Conservation (phyloP, 108 stramenopile species). For the Halocafeteria seosinensis region DNA sequence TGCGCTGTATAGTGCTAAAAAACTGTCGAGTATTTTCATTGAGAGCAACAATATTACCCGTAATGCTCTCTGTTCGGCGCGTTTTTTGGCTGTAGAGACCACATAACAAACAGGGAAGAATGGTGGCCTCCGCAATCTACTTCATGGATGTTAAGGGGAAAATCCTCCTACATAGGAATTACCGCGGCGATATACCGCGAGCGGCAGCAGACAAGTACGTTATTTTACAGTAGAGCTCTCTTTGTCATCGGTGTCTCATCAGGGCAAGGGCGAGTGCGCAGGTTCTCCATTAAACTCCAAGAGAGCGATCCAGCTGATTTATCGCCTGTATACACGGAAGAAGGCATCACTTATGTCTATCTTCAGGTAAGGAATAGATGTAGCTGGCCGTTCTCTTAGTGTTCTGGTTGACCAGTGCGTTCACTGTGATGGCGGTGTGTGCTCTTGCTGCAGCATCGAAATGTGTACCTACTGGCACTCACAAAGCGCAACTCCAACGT, state of each 20-base stretch:
- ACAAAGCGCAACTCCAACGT: conserved; percentile 89
- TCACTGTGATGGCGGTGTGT: too few relatives aligned
- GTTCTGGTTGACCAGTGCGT: too few relatives aligned
- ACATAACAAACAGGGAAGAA: too few relatives aligned
- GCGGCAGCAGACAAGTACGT: conserved; percentile 12
- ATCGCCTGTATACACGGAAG: conserved; percentile 42
- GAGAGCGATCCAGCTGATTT: conserved; percentile 39
- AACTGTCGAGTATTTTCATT: too few relatives aligned
- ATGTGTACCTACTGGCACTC: conserved; percentile 83
- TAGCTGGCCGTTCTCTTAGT: not conserved
- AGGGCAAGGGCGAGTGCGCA: not conserved
- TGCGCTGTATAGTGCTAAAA: too few relatives aligned
- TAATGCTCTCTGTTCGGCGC: too few relatives aligned
- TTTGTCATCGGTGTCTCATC: not conserved
- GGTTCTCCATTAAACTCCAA: conserved; percentile 25
- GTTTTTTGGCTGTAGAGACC: too few relatives aligned
- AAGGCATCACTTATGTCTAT: conserved; percentile 35
- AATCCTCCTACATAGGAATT: conserved; percentile 89
- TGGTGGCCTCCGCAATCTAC: conserved; percentile 5
- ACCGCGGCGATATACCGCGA: conserved; percentile 85
- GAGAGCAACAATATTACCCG: too few relatives aligned
- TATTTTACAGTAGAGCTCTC: not conserved
- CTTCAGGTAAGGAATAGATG: conserved; percentile 12
- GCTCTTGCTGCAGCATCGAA: conserved; percentile 52
- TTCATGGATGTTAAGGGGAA: conserved; percentile 47